Conservation (phyloP, 805 yeast genomes). For the Saccharomyces jurei region DNA sequence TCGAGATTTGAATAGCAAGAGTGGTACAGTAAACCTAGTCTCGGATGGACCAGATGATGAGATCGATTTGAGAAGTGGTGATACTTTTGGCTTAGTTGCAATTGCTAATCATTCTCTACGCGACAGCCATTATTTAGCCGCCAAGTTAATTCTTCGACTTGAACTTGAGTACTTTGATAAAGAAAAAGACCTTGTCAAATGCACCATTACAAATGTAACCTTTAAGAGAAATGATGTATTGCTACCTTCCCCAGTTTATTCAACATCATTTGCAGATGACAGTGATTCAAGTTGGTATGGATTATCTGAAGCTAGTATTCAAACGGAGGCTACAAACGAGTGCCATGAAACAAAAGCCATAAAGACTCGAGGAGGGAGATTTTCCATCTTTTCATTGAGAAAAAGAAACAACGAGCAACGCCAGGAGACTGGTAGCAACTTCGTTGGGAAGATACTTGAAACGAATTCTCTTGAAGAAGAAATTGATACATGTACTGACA, state of each 20-base stretch:
- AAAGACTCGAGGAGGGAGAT: neutral
- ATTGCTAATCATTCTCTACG: neutral
- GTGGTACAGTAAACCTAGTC: constrained; percentile 21
- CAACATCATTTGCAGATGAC: neutral
- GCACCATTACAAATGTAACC: neutral
- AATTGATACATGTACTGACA: neutral
- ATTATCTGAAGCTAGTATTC: neutral
- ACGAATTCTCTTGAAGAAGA: neutral
- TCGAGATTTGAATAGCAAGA: constrained; percentile 16
- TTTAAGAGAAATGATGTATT: neutral
- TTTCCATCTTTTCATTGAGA: neutral
- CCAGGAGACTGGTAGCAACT: neutral
- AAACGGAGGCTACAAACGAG: neutral
- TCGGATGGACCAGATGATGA: constrained; percentile 13
- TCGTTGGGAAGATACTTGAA: neutral
- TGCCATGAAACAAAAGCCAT: neutral
- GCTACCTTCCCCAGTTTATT: neutral
- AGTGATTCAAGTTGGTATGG: neutral
- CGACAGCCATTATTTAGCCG: neutral
- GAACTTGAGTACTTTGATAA: neutral
- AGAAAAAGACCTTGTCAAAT: neutral
- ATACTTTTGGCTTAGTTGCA: constrained; percentile 17
- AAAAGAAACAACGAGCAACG: neutral
- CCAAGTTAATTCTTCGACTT: neutral
- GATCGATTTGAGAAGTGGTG: constrained; percentile 23